These are phyloP conservation scores for Symmetrospora coprosmae DNA, from an alignment of 768 basidiomycete genomes.

Conservation along the genomic window DNA sequence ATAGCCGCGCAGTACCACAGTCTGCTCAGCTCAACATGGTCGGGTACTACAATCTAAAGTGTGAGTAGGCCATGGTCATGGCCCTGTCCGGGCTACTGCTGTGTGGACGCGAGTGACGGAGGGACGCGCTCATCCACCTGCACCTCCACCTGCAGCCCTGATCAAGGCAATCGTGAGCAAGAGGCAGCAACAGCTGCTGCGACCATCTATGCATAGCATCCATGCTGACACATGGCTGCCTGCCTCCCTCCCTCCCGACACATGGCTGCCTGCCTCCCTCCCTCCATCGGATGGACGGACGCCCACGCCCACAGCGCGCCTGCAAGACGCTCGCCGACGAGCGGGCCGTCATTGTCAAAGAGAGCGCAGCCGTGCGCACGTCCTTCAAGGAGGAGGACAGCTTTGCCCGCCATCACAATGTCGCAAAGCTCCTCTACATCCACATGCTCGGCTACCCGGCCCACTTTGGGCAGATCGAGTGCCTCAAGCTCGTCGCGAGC, in stretches of 20 bases:
- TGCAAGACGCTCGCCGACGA: constrained; percentile 99
- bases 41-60: constrained; percentile 16
- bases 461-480: constrained; percentile 98
- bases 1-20: no score
- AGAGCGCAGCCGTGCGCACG: constrained; percentile 89
- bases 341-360: constrained; percentile 87
- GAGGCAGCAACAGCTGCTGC: no score
- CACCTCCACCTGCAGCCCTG: constrained; percentile 14
- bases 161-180: constrained; percentile 26
- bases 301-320: constrained; percentile 42
- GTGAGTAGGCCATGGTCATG: no score
- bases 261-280: neutral
- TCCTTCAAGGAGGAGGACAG: constrained; percentile 89
- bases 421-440: constrained; percentile 95
- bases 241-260: neutral
- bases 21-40: neutral
- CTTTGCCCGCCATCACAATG: constrained; percentile 66
- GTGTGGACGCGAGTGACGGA: neutral
- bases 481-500: constrained; percentile 53
- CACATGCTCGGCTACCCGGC: constrained; percentile 98
- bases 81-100: no score
- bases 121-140: neutral
- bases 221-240: neutral
- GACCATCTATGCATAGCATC: neutral
- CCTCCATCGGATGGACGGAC: constrained; percentile 2